phyloP scores from a whole-genome alignment of 1,139 yeast species.

The Geotrichum reessii region DNA sequence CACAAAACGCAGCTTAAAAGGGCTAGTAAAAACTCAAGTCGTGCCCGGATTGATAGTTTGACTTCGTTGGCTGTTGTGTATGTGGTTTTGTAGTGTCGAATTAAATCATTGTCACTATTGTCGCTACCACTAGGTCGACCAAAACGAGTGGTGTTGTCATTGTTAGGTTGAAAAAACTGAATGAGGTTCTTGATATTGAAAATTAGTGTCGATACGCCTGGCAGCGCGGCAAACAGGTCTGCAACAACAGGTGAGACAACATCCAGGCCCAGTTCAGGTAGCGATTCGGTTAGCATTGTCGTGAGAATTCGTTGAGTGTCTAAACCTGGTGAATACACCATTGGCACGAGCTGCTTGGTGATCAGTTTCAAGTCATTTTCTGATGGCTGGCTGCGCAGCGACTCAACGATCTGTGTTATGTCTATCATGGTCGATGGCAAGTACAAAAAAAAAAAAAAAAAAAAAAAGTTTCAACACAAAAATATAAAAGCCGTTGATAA shows the following conservation, averaged over 20 bases:
- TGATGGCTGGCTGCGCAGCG: constrained; percentile 1
- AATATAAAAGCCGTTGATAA: neutral
- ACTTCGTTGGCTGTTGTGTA: constrained; percentile 8
- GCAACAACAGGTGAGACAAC: neutral
- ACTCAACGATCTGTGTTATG: neutral
- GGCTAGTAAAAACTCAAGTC: constrained; percentile 1
- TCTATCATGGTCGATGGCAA: neutral
- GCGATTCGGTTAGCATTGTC: constrained; percentile 1
- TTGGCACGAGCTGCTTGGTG: constrained; percentile 1
- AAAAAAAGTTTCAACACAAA: neutral
- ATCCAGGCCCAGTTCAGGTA: constrained; percentile 2
- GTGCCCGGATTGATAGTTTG: constrained; percentile 7
- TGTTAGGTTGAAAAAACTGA: constrained; percentile 1
- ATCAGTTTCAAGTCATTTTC: neutral
- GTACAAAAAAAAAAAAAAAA: neutral
- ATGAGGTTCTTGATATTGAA: constrained; percentile 6
- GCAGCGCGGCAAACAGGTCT: constrained; percentile 7
- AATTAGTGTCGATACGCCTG: constrained; percentile 6
- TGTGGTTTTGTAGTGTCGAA: constrained; percentile 6
- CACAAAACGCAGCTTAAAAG: neutral
- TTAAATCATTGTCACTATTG: neutral
- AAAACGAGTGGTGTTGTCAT: neutral
- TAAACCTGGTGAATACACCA: neutral
- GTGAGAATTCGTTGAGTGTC: constrained; percentile 6
- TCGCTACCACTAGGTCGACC: neutral